phyloP scores from a whole-genome alignment of 2,329 filamentous ascomycete genomes.

The Colletotrichum salicis region DNA sequence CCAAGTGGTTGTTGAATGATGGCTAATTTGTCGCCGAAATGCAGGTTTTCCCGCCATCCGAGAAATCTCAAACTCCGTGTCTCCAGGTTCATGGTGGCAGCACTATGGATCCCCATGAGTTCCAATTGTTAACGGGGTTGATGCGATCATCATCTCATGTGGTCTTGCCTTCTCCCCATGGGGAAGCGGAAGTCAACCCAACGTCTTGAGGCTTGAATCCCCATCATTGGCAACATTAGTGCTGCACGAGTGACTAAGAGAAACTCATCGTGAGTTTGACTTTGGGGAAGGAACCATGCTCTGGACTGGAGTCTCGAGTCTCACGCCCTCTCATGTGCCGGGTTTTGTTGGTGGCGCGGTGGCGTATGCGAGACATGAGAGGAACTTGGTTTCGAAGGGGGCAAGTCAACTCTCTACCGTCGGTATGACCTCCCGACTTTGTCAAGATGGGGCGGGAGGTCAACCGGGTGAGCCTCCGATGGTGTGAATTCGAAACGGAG shows the following conservation, averaged over 20 bases:
- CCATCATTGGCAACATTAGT: not conserved
- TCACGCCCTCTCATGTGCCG: not conserved
- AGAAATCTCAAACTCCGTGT: not conserved
- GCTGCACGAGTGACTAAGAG: slow-evolving; percentile 10
- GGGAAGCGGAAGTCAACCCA: slow-evolving; percentile 1
- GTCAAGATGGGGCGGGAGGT: not conserved
- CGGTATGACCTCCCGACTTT: slow-evolving; percentile 13
- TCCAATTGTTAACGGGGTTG: not conserved
- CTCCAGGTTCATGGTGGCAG: not conserved
- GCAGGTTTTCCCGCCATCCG: not conserved
- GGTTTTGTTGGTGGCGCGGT: not conserved
- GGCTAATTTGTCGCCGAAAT: slow-evolving; percentile 6
- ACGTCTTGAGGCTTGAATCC: not conserved
- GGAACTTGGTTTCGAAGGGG: not conserved
- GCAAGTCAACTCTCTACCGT: slow-evolving; percentile 2
- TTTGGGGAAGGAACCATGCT: not conserved
- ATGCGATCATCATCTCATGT: not conserved
- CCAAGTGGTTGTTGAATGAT: not conserved
- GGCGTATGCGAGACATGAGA: not conserved
- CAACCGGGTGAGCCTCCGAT: slow-evolving; percentile 17
- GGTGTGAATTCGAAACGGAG: slow-evolving; percentile 25
- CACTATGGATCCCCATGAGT: not conserved
- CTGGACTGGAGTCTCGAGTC: not conserved
- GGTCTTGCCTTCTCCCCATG: not conserved
- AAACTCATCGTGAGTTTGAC: not conserved